Evolutionary conservation across 1,284 basidiomycete genomes (phyloP).

Genomic region (Naganishia sp.): DNA sequence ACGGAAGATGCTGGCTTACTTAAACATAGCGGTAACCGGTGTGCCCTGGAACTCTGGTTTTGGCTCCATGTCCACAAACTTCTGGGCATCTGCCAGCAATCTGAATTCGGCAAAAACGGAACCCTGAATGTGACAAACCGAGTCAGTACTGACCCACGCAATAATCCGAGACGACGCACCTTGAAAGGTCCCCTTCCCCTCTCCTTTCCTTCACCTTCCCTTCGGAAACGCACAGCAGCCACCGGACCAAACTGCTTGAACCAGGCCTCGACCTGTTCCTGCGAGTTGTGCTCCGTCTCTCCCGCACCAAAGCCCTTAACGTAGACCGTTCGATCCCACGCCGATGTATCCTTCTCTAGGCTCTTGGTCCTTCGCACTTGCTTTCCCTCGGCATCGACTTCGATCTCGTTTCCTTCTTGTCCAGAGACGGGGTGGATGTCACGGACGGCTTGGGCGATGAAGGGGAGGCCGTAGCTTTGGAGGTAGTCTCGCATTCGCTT

Average conservation of each 20-base stretch:
- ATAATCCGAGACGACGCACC: slow-evolving; percentile 33
- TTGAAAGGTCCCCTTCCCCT: slow-evolving; percentile 68
- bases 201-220: slow-evolving; percentile 63
- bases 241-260: slow-evolving; percentile 80
- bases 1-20: slow-evolving; percentile 58
- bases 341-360: slow-evolving; percentile 64
- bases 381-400: slow-evolving; percentile 57
- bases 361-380: slow-evolving; percentile 74
- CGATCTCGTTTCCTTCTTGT: slow-evolving; percentile 54
- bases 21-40: slow-evolving; percentile 81
- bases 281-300: slow-evolving; percentile 63
- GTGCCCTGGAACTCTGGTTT: slow-evolving; percentile 75
- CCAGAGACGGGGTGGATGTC: slow-evolving; percentile 43
- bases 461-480: slow-evolving; percentile 61
- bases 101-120: slow-evolving; percentile 93
- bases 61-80: slow-evolving; percentile 64
- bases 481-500: slow-evolving; percentile 86
- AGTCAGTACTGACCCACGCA: no score
- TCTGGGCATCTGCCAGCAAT: slow-evolving; percentile 67
- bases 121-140: slow-evolving; percentile 58
- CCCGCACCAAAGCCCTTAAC: slow-evolving; percentile 86
- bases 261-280: slow-evolving; percentile 76
- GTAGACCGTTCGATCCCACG: slow-evolving; percentile 77
- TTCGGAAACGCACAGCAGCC: slow-evolving; percentile 84
- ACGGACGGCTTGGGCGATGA: slow-evolving; percentile 68